A percentile compares a stretch with the other conserved stretches of the same genome.
These are phyloP conservation scores for Daphne laureola DNA, from an alignment of 441 rosid species.

Conservation along the genomic window DNA sequence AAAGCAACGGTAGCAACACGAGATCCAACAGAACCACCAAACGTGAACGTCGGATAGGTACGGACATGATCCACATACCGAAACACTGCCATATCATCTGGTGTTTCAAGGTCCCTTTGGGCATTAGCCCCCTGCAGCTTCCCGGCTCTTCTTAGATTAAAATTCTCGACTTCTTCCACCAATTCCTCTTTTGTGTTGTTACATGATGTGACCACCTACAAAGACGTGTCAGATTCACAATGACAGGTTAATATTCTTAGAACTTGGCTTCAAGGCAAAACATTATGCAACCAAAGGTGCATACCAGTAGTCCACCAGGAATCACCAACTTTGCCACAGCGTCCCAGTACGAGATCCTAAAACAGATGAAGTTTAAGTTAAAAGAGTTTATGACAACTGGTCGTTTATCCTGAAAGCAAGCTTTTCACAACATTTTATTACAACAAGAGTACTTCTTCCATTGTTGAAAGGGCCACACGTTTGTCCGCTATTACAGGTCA, in stretches of 20 bases:
- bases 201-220: constrained; percentile 79
- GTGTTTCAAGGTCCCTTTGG: constrained; percentile 29
- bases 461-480: too few relatives aligned
- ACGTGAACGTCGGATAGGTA: constrained; percentile 77
- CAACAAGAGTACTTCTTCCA: too few relatives aligned
- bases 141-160: constrained; percentile 42
- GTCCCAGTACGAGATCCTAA: constrained; percentile 87
- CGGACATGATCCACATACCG: constrained; percentile 72
- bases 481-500: too few relatives aligned
- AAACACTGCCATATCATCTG: constrained; percentile 33
- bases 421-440: too few relatives aligned
- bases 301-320: constrained; percentile 78
- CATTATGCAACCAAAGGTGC: constrained; percentile 8
- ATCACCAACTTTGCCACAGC: constrained; percentile 74
- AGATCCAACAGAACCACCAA: constrained; percentile 77
- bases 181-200: constrained; percentile 80
- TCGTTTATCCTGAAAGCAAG: not conserved
- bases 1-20: constrained; percentile 95
- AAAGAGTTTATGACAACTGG: not conserved
- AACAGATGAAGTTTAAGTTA: constrained; percentile 7
- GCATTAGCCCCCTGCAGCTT: constrained; percentile 23
- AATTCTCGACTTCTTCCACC: constrained; percentile 64
- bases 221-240: constrained; percentile 1
- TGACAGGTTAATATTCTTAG: not conserved
- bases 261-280: too few relatives aligned